Evolutionary conservation across 768 basidiomycete genomes (phyloP), one percentile per base, ranked within the genome.

Genomic region (Scleroderma citrinum): DNA sequence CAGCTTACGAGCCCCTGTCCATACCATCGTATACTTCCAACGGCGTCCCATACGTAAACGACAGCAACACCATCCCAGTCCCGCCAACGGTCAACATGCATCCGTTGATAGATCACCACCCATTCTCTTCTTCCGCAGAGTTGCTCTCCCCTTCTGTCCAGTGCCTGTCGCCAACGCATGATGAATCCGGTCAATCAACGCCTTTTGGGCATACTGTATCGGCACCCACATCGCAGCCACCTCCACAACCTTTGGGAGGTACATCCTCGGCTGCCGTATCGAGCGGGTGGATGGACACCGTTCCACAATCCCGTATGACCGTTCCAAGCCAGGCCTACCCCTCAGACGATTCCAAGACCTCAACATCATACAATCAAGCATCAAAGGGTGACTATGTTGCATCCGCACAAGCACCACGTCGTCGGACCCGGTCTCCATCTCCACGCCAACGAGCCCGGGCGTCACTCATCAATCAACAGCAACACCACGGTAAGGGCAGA

Each of bases 81-180:
- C 13, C 26, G n/a, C 42, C 14, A 7, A 13, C 8, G 7, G 26
- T 16, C 7, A 44, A 55, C 1, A 57, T 55, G 4, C 44, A 49
- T 16, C 65, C 65, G 0, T 65, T 61, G 3, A 66, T 66, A 67
- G 67, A 67, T 39, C 66, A 57, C 5, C 35, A 69, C 11, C 65
- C 65, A 0, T 65, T 44, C 26, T 59, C 65, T 1, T 3, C 65
- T 16, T 24, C 65, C 12, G n/a, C 36, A 3, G 59, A 48, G 17
- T 36, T 60, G 20, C 7, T 23, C 2, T 37, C 49, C 3, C 50
- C 55, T 0, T 60, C 48, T 16, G 68, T 67, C 24, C 52, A 50
- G 17, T 11, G 30, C 7, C 38, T 55, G 2, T 50, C 53, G 7
- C 31, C 51, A 10, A n/a, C n/a, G n/a, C 59, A 59, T 24, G 62